Base-by-base conservation (phyloP, 164 flowering plant genomes). In the Chimonanthus praecox region DNA sequence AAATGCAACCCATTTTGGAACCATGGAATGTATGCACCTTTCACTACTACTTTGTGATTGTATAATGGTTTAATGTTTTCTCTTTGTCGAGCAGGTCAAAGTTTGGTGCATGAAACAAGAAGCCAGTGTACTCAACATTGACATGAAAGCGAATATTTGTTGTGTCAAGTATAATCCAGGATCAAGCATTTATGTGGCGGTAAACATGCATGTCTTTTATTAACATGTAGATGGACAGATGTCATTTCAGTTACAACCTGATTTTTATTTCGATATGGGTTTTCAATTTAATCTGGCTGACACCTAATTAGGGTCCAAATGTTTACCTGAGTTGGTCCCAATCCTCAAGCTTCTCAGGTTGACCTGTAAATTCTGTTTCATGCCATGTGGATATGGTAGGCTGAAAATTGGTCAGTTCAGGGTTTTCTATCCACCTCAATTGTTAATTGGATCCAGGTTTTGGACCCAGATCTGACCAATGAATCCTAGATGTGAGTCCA, bases 111-210 rank as follows among this genome's bases (percentile, higher is more conserved):
- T 88, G 15, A 96, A 84, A 44, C 98, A 96, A 83, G 99, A 94
- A 81, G 89, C 90, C 47, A 96, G 99, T 71, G 96, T 91, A 49
- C 87, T 92, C 66, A 89, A 90, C 80, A 94, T 96, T 69, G 94
- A 96, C 84, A 92, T 96, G 98, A 96, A 91, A 82, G 99, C 99
- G 20, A 94, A 96, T 79, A 94, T 96, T 71, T 96, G 98, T 75
- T 94, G 93, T 75, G 97, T 92, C 79, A 96, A 94, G 83, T 94
- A 89, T 77, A 96, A 94, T 85, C 98, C 97, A 58, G 97, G 94
- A 79, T 92, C 96, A 68, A 84, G 96, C 82, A 47, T 79, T 68
- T 72, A 87, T 77, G 83, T 94, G 65, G 99, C 97, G 79, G 99
- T 96, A 86, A 83, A 82, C 49, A 72, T 61, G 50, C 67, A 18